These are phyloP conservation scores for Phialophora verrucosa DNA, from an alignment of 2,329 filamentous ascomycete species.

Conservation along the genomic window DNA sequence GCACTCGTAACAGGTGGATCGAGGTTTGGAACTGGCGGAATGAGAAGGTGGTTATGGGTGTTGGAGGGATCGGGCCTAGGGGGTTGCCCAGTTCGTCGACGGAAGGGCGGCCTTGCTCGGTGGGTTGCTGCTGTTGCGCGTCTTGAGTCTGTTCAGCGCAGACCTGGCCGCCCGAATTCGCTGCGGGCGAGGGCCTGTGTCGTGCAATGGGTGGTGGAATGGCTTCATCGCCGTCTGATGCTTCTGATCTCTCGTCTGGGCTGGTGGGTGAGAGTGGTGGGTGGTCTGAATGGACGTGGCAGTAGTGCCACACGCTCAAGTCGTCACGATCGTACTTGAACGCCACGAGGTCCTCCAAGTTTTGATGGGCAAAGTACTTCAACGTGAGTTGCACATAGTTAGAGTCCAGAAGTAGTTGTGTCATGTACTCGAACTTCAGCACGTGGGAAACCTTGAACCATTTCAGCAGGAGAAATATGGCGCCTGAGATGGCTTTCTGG, in stretches of 20 bases:
- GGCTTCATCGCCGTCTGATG: slow-evolving; percentile 66
- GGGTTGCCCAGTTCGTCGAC: slow-evolving; percentile 91
- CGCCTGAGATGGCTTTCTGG: slow-evolving; percentile 88
- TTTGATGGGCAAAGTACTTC: slow-evolving; percentile 92
- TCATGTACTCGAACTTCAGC: slow-evolving; percentile 93
- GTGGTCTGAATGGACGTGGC: slow-evolving; percentile 73
- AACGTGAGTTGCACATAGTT: slow-evolving; percentile 92
- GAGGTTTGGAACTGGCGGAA: slow-evolving; percentile 93
- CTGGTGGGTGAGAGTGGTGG: slow-evolving; percentile 46
- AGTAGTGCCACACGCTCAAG: slow-evolving; percentile 92
- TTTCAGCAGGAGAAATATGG: slow-evolving; percentile 84
- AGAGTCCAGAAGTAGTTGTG: slow-evolving; percentile 88
- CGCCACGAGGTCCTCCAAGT: slow-evolving; percentile 87
- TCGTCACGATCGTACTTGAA: slow-evolving; percentile 82
- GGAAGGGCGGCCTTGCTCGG: slow-evolving; percentile 49
- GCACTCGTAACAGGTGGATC: slow-evolving; percentile 92
- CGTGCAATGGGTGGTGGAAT: slow-evolving; percentile 79
- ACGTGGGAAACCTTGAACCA: slow-evolving; percentile 97
- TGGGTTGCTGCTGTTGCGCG: slow-evolving; percentile 33
- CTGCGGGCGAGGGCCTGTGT: slow-evolving; percentile 57
- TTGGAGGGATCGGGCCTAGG: slow-evolving; percentile 66
- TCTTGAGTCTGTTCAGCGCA: slow-evolving; percentile 38
- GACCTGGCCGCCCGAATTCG: slow-evolving; percentile 42
- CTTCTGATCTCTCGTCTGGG: slow-evolving; percentile 37
- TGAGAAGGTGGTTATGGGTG: slow-evolving; percentile 87